Percentiles rank a stretch among this genome's conserved stretches.
phyloP scores from a whole-genome alignment of 495 filamentous ascomycete genomes.

The Jackrogersella minutella region DNA sequence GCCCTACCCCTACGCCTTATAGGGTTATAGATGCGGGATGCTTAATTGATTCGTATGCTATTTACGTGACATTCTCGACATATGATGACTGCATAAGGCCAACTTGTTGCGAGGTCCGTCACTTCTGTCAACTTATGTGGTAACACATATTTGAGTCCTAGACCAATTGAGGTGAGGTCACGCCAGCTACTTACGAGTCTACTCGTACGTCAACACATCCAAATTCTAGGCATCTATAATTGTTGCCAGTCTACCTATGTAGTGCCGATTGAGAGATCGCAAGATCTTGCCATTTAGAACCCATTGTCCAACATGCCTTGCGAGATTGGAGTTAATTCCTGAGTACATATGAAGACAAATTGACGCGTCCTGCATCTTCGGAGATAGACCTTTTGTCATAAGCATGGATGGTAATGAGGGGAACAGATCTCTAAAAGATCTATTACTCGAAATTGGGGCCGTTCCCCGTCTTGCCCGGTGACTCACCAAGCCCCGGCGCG shows the following conservation, averaged over 20 bases:
- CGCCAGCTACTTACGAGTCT: neutral
- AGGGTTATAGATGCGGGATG: neutral
- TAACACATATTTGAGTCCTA: neutral
- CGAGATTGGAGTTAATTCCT: conserved; percentile 18
- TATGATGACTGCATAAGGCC: conserved; percentile 14
- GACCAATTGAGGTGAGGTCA: neutral
- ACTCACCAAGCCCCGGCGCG: conserved; percentile 18
- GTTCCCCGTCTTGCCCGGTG: conserved; percentile 22
- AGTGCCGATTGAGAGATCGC: conserved; percentile 1
- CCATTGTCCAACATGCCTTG: neutral
- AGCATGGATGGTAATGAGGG: neutral
- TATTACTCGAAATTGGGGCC: neutral
- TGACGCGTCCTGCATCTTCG: conserved; percentile 23
- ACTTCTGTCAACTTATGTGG: neutral
- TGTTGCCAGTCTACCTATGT: neutral
- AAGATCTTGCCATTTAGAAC: neutral
- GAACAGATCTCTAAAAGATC: neutral
- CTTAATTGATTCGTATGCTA: neutral
- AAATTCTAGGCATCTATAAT: neutral
- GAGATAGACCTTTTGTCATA: neutral
- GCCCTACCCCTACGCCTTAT: neutral
- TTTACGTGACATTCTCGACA: conserved; percentile 2
- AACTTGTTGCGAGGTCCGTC: no score
- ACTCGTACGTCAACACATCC: conserved; percentile 8
- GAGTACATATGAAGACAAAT: neutral